Base-by-base conservation (phyloP, 1,139 yeast genomes). In the Suhomyces guaymorum region DNA sequence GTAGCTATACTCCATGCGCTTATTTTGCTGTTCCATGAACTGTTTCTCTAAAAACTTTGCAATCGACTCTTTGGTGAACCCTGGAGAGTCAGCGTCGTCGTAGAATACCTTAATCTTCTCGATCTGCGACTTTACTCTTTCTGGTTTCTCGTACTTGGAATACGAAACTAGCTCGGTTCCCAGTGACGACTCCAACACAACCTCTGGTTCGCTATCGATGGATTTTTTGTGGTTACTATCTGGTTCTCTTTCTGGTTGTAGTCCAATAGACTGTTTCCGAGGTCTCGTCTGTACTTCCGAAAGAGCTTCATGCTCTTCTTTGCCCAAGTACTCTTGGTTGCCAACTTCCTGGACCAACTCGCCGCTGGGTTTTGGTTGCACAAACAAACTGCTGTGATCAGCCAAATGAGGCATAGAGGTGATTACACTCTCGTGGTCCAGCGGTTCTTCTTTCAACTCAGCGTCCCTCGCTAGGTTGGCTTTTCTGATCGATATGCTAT, bases 401-500 rank as follows among this genome's bases (percentile, higher is more conserved):
- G 23, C 23, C 20, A 18, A n/a, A n/a, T n/a, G 20, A 10, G n/a
- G 23, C 11, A 10, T 6, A 21, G 23, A 21, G n/a, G n/a, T n/a
- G n/a, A 21, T 12, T 5, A 21, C n/a, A 10, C 23, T 21, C n/a
- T 19, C 31, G 39, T 7, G 30, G 14, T 7, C 33, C 35, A 11
- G 38, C 39, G 7, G 16, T 3, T 9, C 18, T 3, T 15, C 10
- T 13, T 13, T n/a, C n/a, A n/a, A n/a, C n/a, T n/a, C n/a, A n/a
- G n/a, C n/a, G n/a, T n/a, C n/a, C n/a, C n/a, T n/a, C n/a, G n/a
- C n/a, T n/a, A n/a, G 7, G 7, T 20, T 7, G 2, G 34, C 18
- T 24, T 30, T 40, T 18, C 42, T 35, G 37, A 32, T 42, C 2
- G 61, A 54, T 3, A 59, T 30, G 13, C 38, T 33, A 34, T 56